Conservation (phyloP, 2,329 filamentous ascomycete genomes). For the Cordyceps pruinosa region DNA sequence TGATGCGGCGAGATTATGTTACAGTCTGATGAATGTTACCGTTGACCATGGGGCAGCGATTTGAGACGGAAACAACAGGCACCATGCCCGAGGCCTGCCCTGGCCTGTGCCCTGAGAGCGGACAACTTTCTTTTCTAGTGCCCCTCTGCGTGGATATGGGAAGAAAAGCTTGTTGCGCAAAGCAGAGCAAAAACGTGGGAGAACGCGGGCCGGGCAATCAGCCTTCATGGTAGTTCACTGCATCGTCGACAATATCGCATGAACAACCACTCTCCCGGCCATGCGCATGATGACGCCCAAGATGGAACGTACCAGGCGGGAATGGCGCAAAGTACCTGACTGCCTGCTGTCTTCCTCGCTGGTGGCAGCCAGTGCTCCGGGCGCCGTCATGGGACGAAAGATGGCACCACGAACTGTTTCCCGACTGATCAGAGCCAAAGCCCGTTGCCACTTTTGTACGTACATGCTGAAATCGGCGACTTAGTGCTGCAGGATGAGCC, state of each 20-base stretch:
- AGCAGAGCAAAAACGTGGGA: slow-evolving; percentile 2
- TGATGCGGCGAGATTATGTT: background rate
- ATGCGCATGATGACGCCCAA: background rate
- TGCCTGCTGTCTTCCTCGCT: background rate
- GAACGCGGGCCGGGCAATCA: background rate
- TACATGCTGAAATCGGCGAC: background rate
- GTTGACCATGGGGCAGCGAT: background rate
- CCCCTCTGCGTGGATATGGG: background rate
- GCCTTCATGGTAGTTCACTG: background rate
- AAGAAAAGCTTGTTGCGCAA: background rate
- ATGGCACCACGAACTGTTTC: background rate
- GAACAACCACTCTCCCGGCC: background rate
- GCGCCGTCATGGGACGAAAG: slow-evolving; percentile 9
- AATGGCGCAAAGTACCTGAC: background rate
- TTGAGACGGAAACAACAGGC: background rate
- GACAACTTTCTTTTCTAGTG: background rate
- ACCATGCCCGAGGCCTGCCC: background rate
- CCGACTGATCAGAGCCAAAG: background rate
- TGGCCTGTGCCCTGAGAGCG: background rate
- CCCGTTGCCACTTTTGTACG: background rate
- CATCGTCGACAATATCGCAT: background rate
- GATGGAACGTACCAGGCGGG: background rate
- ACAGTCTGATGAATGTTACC: background rate
- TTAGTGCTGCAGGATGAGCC: background rate
- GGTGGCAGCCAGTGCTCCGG: background rate